Evolutionary conservation across 225 moss, liverwort and hornwort species (phyloP), one percentile per base, ranked within the genome.

Genomic region (Marchantia polymorpha): DNA sequence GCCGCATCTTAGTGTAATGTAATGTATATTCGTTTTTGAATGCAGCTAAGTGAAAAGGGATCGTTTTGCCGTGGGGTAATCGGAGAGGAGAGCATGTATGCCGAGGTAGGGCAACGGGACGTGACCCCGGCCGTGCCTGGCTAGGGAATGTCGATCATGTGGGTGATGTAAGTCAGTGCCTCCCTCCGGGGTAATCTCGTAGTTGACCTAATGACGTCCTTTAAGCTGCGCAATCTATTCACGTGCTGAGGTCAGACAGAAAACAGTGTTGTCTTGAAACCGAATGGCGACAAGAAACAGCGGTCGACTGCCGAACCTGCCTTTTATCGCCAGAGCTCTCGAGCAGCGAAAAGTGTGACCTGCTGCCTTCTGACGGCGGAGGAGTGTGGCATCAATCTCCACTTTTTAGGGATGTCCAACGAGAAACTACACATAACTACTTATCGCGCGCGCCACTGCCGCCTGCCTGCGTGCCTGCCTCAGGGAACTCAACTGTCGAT

Each of bases 361-460:
- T 64, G 12, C 70, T 39, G 49, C 14, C 19, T 19, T 70, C 26
- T 70, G 70, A 70, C 70, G 70, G 70, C 70, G 47, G 47, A 20
- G 22, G 64, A 9, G 48, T 19, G 1, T 69, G 46, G 69, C 0
- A 69, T 69, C 64, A 47, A 46, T 49, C 48, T 70, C 47, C 70
- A 47, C 70, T 22, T 70, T 70, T 49, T 17, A 13, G 30, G 67
- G 67, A 70, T 70, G 70, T 48, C 47, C 48, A 70, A 70, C 70
- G 48, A 48, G 48, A 70, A 70, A 70, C 70, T 67, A 64, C 67
- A 67, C 30, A 31, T 31, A 67, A 67, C 67, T 70, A 69, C 68
- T 69, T 30, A 69, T 69, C 30, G 39, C 70, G 39, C 70, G 47
- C 48, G 47, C 70, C 70, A 19, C 5, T 48, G 70, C 19, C 10